Base-by-base conservation (phyloP, 805 yeast species). In the Spathaspora gorwiae region DNA sequence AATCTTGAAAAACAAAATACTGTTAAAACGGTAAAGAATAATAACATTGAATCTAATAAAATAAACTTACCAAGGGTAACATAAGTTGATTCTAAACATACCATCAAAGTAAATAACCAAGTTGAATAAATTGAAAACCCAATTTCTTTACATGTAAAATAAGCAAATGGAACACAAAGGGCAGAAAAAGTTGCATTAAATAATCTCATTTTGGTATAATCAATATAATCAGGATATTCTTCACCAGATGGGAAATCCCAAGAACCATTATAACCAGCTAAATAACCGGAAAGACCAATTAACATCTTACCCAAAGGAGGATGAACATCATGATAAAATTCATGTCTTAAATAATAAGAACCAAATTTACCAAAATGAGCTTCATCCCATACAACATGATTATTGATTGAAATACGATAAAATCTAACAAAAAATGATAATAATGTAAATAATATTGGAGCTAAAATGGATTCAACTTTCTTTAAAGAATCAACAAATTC, bases 361-460 rank as follows among this genome's bases (percentile, higher is more conserved):
- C 95, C 95, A 61, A 87, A 87, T 61, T 84, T 85, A 37, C 94
- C 95, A 61, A 87, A 87, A 70, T 87, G 95, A 6, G 95, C 94
- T 63, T 87, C 95, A 68, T 87, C 95, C 95, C 95, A 87, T 7
- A 85, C 84, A 40, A 87, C 92, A 44, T 72, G 73, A 42, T 76
- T 62, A 47, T 81, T 75, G 30, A 66, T 64, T 19, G 78, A 81
- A 42, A 87, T 81, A 40, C 76, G 73, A 55, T 81, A 75, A 49
- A 83, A 71, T 55, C 94, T 74, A 7, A 82, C 76, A 48, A 75
- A 76, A 55, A 90, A 85, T 8, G 94, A 82, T 14, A 84, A 51
- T 1, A 76, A 47, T 0, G 97, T 90, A 58, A 90, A 75, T 19
- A 81, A 56, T 3, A 84, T 54, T n/a, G 90, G 78, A 38, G 81